Evolutionary conservation across 192 early-diverging fungal genomes (phyloP).

Genomic region (Linnemannia elongata): DNA sequence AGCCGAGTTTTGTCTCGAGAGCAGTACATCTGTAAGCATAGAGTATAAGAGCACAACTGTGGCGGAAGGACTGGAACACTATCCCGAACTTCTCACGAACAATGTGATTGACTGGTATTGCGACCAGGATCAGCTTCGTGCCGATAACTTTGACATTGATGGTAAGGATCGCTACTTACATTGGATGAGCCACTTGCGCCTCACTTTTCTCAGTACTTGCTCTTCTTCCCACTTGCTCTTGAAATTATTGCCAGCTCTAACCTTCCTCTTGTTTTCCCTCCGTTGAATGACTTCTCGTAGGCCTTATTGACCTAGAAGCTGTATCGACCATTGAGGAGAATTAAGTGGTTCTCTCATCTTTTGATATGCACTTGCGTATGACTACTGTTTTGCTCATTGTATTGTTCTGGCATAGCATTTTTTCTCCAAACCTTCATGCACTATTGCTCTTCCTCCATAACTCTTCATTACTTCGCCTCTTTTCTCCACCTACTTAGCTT

Average conservation of each 20-base stretch:
- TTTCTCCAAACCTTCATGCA: not conserved
- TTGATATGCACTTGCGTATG: not conserved
- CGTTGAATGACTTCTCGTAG: not conserved
- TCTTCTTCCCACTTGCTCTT: not conserved
- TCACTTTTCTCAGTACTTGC: too few relatives aligned
- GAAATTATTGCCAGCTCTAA: not conserved
- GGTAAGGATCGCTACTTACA: not conserved
- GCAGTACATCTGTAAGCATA: not conserved
- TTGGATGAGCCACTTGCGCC: too few relatives aligned
- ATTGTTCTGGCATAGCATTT: not conserved
- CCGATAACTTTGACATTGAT: conserved; percentile 26
- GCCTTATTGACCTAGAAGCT: conserved; percentile 28
- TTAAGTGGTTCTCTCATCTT: not conserved
- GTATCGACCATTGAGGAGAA: conserved; percentile 19
- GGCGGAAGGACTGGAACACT: not conserved
- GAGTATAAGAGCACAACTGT: not conserved
- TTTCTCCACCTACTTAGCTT: not conserved
- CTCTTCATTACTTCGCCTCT: conserved; percentile 2
- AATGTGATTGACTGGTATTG: conserved; percentile 11
- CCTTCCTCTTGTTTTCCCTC: not conserved
- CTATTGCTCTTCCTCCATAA: not conserved
- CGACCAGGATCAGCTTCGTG: not conserved
- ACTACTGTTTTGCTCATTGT: not conserved
- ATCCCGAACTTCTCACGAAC: not conserved
- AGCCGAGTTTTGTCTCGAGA: not conserved